Evolutionary conservation across 495 filamentous ascomycete genomes (phyloP).

Genomic region (Saxophila tyrrhenica): DNA sequence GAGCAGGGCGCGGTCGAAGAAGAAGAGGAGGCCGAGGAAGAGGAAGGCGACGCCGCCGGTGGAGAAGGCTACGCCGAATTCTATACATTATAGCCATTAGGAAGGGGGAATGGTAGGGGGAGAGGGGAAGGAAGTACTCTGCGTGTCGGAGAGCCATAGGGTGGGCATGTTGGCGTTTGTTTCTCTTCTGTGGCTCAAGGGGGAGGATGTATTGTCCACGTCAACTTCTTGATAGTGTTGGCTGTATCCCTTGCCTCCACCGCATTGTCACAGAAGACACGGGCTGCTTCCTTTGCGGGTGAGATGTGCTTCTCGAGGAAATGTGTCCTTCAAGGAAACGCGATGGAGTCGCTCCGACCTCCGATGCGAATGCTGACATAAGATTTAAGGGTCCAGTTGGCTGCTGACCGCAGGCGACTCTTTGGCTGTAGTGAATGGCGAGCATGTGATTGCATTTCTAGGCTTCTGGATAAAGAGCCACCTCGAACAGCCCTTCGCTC

Average conservation of each 20-base stretch:
- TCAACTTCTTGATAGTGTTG: background rate
- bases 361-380: background rate
- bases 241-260: background rate
- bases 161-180: constrained; percentile 40
- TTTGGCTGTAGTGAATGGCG: background rate
- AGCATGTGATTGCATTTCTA: too few relatives aligned
- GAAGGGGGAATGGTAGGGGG: too few relatives aligned
- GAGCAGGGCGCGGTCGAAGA: constrained; percentile 93
- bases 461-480: background rate
- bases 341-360: background rate
- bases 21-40: constrained; percentile 81
- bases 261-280: background rate
- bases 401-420: background rate
- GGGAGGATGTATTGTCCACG: too few relatives aligned
- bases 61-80: constrained; percentile 93
- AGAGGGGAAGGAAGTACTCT: constrained; percentile 52
- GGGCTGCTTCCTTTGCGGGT: background rate
- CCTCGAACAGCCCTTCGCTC: background rate
- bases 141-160: constrained; percentile 92
- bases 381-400: background rate
- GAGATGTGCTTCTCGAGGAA: background rate
- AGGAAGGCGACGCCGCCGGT: constrained; percentile 89
- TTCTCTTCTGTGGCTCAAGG: background rate
- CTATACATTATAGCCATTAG: constrained; percentile 41
- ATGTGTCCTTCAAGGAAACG: background rate